A percentile compares a stretch with the other conserved stretches of the same genome.
phyloP scores from a whole-genome alignment of 2,329 filamentous ascomycete species.

The Tolypocladium guangdongense region DNA sequence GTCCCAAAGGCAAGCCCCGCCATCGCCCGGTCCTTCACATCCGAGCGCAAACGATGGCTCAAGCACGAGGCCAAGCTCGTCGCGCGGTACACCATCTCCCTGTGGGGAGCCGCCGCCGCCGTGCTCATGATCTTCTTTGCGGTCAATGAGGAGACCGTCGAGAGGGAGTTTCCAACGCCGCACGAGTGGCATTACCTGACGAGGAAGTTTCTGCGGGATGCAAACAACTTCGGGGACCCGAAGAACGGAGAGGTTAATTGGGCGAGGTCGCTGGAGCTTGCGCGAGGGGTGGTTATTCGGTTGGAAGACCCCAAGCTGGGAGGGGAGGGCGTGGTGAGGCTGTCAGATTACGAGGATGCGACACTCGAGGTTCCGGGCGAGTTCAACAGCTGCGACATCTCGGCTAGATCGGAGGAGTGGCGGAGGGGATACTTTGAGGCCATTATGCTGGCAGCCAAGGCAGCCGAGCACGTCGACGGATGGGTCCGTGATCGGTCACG shows the following conservation, averaged over 20 bases:
- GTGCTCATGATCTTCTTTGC: conserved; percentile 52
- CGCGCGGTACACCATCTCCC: conserved; percentile 52
- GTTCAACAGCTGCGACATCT: conserved; percentile 55
- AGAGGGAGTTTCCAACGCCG: conserved; percentile 69
- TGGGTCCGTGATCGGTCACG: conserved; percentile 62
- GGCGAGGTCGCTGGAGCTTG: conserved; percentile 51
- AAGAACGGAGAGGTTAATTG: conserved; percentile 50
- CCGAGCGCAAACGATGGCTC: conserved; percentile 60
- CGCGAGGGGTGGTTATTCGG: conserved; percentile 48
- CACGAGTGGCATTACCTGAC: conserved; percentile 69
- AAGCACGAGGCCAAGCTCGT: conserved; percentile 60
- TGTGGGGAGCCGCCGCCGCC: conserved; percentile 54
- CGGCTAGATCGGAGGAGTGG: conserved; percentile 72
- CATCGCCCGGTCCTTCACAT: conserved; percentile 65
- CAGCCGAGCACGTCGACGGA: conserved; percentile 72
- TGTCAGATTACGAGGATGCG: conserved; percentile 49
- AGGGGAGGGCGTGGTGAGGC: conserved; percentile 51
- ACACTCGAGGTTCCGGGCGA: conserved; percentile 58
- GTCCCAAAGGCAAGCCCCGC: conserved; percentile 37
- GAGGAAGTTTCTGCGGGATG: conserved; percentile 55
- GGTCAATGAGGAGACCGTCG: conserved; percentile 61
- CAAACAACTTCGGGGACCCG: conserved; percentile 47
- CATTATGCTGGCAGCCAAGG: conserved; percentile 64
- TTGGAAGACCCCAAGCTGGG: conserved; percentile 61
- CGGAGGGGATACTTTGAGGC: conserved; percentile 74